phyloP scores from a whole-genome alignment of 2,329 filamentous ascomycete genomes.

The Aschersonia sp. region DNA sequence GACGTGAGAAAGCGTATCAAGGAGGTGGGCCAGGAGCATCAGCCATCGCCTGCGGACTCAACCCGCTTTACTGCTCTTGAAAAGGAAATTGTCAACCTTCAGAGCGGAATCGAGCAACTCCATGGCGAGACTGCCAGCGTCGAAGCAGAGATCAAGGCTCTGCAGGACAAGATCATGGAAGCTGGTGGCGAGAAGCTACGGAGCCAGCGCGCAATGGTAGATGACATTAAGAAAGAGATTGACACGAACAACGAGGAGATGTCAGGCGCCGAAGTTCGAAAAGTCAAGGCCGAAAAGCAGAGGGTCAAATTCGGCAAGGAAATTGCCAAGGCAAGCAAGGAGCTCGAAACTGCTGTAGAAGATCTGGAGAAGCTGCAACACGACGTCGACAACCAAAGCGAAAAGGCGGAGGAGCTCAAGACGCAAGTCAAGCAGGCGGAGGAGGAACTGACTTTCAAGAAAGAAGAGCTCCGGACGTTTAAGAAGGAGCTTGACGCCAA shows the following conservation, averaged over 20 bases:
- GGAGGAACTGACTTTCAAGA: constrained; percentile 62
- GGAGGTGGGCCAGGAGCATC: constrained; percentile 69
- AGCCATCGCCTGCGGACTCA: constrained; percentile 69
- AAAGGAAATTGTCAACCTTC: constrained; percentile 60
- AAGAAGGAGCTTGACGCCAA: constrained; percentile 83
- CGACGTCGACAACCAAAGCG: constrained; percentile 64
- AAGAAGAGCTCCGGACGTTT: constrained; percentile 61
- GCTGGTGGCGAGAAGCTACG: constrained; percentile 88
- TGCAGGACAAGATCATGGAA: constrained; percentile 98
- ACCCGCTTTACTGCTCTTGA: constrained; percentile 56
- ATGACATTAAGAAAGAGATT: constrained; percentile 77
- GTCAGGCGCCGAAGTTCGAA: constrained; percentile 73
- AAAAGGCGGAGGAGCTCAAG: constrained; percentile 58
- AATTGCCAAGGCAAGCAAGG: constrained; percentile 60
- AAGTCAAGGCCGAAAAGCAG: constrained; percentile 88
- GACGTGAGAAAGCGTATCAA: constrained; percentile 76
- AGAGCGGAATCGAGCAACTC: constrained; percentile 66
- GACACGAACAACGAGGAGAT: constrained; percentile 65
- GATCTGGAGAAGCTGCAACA: constrained; percentile 68
- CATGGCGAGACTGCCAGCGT: constrained; percentile 75
- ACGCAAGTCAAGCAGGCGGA: constrained; percentile 69
- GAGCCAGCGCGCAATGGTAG: constrained; percentile 79
- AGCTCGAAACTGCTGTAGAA: constrained; percentile 53
- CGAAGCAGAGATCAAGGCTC: constrained; percentile 79
- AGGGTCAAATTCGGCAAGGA: constrained; percentile 77